Conservation (phyloP, 139 green algal species). For the Gonium pectorale region DNA sequence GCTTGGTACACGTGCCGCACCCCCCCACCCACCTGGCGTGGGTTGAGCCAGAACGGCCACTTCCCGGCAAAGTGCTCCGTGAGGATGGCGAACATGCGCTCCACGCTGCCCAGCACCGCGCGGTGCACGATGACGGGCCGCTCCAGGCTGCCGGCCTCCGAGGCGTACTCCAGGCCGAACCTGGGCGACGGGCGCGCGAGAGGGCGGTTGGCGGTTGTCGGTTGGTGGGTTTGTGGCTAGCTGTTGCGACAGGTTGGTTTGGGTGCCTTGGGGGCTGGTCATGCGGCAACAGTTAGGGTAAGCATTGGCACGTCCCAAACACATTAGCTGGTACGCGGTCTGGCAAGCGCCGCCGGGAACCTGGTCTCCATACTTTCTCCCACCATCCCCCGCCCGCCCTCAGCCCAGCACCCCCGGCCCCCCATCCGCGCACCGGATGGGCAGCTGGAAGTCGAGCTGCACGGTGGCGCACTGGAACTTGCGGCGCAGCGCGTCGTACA, state of each 20-base stretch:
- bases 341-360: too few species aligned
- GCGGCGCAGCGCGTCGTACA: constrained; percentile 92
- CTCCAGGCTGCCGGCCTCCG: constrained; percentile 63
- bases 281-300: too few species aligned
- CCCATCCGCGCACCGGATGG: constrained; percentile 74
- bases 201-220: too few species aligned
- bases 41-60: constrained; percentile 97
- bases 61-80: constrained; percentile 98
- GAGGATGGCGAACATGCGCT: constrained; percentile 99
- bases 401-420: not conserved
- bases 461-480: constrained; percentile 97
- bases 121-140: constrained; percentile 97
- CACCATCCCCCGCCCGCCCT: too few species aligned
- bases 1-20: too few species aligned
- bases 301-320: too few species aligned
- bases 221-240: too few species aligned
- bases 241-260: too few species aligned
- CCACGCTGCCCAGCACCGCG: constrained; percentile 94
- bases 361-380: too few species aligned
- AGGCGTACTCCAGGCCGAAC: constrained; percentile 83
- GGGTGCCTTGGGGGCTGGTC: too few species aligned
- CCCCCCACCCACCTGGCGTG: constrained; percentile 78
- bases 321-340: too few species aligned
- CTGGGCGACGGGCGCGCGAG: too few species aligned
- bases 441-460: constrained; percentile 99